Evolutionary conservation across 192 early-diverging fungal genomes (phyloP).

Genomic region (Entomortierella beljakovae): DNA sequence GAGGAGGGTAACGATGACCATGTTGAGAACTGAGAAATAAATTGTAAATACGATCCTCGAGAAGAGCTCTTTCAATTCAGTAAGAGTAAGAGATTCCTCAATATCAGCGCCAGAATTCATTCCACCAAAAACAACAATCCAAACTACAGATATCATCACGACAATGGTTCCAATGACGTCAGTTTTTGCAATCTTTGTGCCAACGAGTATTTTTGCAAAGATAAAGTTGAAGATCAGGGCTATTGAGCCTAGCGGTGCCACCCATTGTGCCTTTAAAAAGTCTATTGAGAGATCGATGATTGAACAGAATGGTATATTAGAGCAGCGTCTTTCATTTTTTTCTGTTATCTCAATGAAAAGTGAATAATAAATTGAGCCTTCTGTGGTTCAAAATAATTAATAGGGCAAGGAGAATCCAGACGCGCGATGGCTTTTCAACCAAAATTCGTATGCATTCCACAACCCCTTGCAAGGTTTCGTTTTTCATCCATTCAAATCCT

Average conservation of each 20-base stretch:
- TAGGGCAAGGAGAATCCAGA: background rate
- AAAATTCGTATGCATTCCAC: background rate
- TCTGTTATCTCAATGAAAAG: background rate
- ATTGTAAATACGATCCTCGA: slow-evolving; percentile 60
- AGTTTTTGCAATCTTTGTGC: slow-evolving; percentile 60
- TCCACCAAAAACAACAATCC: slow-evolving; percentile 70
- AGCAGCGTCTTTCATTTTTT: background rate
- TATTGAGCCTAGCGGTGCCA: slow-evolving; percentile 64
- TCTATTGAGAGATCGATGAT: slow-evolving; percentile 41
- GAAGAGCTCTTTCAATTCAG: slow-evolving; percentile 60
- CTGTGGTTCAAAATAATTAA: background rate
- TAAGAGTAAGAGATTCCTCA: slow-evolving; percentile 60
- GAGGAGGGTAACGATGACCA: slow-evolving; percentile 52
- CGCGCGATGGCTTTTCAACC: background rate
- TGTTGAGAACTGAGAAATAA: slow-evolving; percentile 64
- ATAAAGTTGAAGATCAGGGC: slow-evolving; percentile 71
- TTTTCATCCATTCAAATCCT: no score
- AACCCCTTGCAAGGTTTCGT: background rate
- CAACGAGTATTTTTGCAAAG: slow-evolving; percentile 68
- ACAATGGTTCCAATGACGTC: slow-evolving; percentile 67
- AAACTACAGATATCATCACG: slow-evolving; percentile 64
- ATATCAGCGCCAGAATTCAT: slow-evolving; percentile 62
- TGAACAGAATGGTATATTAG: background rate
- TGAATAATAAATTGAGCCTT: no score
- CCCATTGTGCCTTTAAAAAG: slow-evolving; percentile 71